These are phyloP conservation scores for Paracamarosporium sp. DNA, from an alignment of 2,329 filamentous ascomycete species.

Conservation along the genomic window DNA sequence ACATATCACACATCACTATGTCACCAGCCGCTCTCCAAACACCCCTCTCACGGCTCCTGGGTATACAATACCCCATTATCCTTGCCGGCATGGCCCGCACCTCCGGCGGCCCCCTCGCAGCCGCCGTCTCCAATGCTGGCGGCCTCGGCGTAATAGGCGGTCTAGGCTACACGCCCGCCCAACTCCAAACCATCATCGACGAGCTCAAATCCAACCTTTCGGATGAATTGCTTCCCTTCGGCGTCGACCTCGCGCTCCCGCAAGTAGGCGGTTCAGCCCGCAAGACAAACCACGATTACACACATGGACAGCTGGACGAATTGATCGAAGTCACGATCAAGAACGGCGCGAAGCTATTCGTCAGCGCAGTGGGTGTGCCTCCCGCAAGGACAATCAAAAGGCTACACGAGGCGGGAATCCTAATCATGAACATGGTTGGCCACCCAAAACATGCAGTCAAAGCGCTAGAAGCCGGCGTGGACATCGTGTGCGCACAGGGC, in stretches of 20 bases:
- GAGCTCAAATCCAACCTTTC: slow-evolving; percentile 81
- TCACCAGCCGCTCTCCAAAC: slow-evolving; percentile 43
- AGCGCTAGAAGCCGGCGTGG: slow-evolving; percentile 83
- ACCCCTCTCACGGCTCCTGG: slow-evolving; percentile 64
- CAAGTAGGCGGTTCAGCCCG: slow-evolving; percentile 85
- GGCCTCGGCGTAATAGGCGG: slow-evolving; percentile 70
- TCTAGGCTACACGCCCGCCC: slow-evolving; percentile 62
- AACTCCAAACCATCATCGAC: slow-evolving; percentile 80
- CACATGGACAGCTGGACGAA: slow-evolving; percentile 84
- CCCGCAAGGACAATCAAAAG: slow-evolving; percentile 74
- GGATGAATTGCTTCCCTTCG: slow-evolving; percentile 77
- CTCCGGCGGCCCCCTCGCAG: slow-evolving; percentile 47
- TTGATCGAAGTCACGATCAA: slow-evolving; percentile 86
- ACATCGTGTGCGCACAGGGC: slow-evolving; percentile 91
- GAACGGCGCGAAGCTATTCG: slow-evolving; percentile 84
- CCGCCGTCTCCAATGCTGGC: slow-evolving; percentile 75
- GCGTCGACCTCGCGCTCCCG: slow-evolving; percentile 88
- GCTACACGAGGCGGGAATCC: slow-evolving; percentile 78
- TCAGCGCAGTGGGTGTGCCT: slow-evolving; percentile 87
- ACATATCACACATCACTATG: slow-evolving; percentile 26
- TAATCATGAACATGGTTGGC: slow-evolving; percentile 98
- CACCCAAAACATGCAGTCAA: slow-evolving; percentile 91
- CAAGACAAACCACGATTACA: slow-evolving; percentile 96
- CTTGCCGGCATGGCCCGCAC: slow-evolving; percentile 94
- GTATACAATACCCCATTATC: slow-evolving; percentile 86